Percentiles rank a stretch among this genome's conserved stretches.
These are phyloP conservation scores for Ophiostoma pallidulum DNA, from an alignment of 2,329 filamentous ascomycete genomes.

Conservation along the genomic window DNA sequence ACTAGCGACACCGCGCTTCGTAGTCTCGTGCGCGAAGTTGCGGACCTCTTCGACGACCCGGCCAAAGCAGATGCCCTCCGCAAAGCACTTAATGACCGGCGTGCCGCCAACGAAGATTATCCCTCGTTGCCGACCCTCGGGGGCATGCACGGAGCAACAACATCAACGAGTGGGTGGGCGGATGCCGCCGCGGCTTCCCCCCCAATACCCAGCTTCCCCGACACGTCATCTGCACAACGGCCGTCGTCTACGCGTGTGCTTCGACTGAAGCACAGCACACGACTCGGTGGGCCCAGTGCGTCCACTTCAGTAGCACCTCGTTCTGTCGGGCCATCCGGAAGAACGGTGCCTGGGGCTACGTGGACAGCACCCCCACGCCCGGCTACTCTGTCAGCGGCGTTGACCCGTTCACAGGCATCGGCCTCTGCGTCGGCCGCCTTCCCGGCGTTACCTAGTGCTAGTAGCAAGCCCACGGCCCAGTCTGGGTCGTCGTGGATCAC, in stretches of 20 bases:
- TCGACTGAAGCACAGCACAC: conserved; percentile 50
- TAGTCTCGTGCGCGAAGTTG: conserved; percentile 81
- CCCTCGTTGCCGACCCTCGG: conserved; percentile 72
- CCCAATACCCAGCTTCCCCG: conserved; percentile 39
- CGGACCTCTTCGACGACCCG: conserved; percentile 83
- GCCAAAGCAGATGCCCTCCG: conserved; percentile 63
- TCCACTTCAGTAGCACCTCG: conserved; percentile 11
- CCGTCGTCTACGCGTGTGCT: conserved; percentile 44
- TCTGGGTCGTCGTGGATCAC: conserved; percentile 18
- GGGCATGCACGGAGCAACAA: conserved; percentile 54
- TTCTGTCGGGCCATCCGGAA: conserved; percentile 8
- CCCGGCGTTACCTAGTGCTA: conserved; percentile 31
- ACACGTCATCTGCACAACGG: conserved; percentile 30
- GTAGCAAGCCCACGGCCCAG: not conserved
- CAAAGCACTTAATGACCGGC: conserved; percentile 90
- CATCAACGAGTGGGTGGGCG: conserved; percentile 49
- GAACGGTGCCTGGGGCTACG: conserved; percentile 14
- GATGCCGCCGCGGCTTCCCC: conserved; percentile 50
- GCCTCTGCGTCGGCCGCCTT: conserved; percentile 32
- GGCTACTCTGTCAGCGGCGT: conserved; percentile 13
- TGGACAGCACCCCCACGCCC: conserved; percentile 19
- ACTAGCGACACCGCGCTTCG: conserved; percentile 72
- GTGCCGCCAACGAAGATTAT: conserved; percentile 91
- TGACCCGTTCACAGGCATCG: conserved; percentile 11
- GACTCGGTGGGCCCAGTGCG: conserved; percentile 29